phyloP scores from a whole-genome alignment of 2,329 filamentous ascomycete species.

The Zymoseptoria ardabiliae region DNA sequence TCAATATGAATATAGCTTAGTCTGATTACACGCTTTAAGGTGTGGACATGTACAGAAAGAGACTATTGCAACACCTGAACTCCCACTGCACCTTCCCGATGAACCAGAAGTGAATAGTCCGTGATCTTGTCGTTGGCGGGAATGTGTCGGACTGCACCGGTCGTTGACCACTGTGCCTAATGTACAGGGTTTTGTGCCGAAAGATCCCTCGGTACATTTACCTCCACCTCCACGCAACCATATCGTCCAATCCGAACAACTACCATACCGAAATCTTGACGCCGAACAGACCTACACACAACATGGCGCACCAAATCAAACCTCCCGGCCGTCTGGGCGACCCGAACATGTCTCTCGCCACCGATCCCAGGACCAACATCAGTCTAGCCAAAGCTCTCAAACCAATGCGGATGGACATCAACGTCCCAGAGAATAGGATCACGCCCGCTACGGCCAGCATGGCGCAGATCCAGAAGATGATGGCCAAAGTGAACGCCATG shows the following conservation, averaged over 20 bases:
- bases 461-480: conserved; percentile 12
- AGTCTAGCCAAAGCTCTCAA: conserved; percentile 15
- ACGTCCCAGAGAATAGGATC: conserved; percentile 6
- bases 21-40: not conserved
- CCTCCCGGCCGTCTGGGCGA: conserved; percentile 21
- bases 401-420: conserved; percentile 16
- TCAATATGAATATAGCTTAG: not conserved
- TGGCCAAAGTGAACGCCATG: not conserved
- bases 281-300: not conserved
- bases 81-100: not conserved
- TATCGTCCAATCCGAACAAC: not conserved
- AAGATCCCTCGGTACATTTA: not conserved
- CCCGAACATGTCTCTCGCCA: conserved; percentile 17
- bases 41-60: not conserved
- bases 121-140: not conserved
- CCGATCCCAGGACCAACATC: conserved; percentile 21
- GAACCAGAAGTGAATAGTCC: not conserved
- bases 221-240: not conserved
- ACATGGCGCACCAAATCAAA: conserved; percentile 6
- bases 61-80: not conserved
- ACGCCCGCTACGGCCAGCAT: conserved; percentile 4
- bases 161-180: not conserved
- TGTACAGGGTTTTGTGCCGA: not conserved
- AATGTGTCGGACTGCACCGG: not conserved
- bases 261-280: not conserved